phyloP scores from a whole-genome alignment of 306 rosid genomes.

The Corylus avellana region DNA sequence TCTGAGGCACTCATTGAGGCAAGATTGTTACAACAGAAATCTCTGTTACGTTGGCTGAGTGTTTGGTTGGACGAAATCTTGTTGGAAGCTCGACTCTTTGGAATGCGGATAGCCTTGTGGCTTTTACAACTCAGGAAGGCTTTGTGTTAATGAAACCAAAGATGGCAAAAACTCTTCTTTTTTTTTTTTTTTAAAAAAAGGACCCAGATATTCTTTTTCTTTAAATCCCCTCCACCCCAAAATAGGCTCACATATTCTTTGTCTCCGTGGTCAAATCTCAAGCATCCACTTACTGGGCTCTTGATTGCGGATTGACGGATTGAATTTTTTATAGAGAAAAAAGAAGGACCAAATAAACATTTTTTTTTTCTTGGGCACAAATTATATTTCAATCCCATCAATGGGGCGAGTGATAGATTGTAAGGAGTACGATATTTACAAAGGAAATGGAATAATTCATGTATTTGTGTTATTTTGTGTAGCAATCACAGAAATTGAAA shows the following conservation, averaged over 20 bases:
- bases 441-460: neutral
- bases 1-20: conserved; percentile 86
- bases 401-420: neutral
- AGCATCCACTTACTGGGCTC: neutral
- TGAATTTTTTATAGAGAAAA: conserved; percentile 3
- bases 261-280: conserved; percentile 37
- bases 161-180: neutral
- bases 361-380: neutral
- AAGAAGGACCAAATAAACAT: neutral
- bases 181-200: neutral
- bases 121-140: conserved; percentile 60
- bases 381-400: neutral
- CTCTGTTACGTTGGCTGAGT: conserved; percentile 52
- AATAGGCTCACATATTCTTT: conserved; percentile 46
- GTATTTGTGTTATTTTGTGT: neutral
- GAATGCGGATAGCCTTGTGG: conserved; percentile 75
- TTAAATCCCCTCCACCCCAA: conserved; percentile 19
- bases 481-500: too few relatives aligned
- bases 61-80: conserved; percentile 53
- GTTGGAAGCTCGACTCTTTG: conserved; percentile 72
- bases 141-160: conserved; percentile 46
- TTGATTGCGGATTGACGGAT: conserved; percentile 20
- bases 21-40: conserved; percentile 56
- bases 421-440: neutral
- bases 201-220: neutral